phyloP scores from a whole-genome alignment of 176 grass and related monocot genomes.

The Phragmites australis region DNA sequence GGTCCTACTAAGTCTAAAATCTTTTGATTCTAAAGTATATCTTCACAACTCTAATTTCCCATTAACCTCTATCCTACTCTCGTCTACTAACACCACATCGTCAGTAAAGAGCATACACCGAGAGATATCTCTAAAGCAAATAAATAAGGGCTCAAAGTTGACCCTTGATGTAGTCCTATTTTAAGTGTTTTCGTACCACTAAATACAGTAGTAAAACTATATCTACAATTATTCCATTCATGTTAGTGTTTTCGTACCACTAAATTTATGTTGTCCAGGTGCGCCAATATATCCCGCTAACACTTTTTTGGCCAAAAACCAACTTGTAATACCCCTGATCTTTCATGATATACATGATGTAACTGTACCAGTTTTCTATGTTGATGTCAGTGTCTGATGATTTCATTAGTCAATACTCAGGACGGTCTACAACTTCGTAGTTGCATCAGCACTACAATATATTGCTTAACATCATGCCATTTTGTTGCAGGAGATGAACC shows the following conservation, averaged over 20 bases:
- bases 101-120: too few species aligned
- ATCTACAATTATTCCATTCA: neutral
- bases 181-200: too few species aligned
- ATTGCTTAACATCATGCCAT: slow-evolving; percentile 10
- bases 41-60: too few species aligned
- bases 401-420: neutral
- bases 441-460: slow-evolving; percentile 10
- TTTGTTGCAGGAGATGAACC: slow-evolving; percentile 86
- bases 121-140: too few species aligned
- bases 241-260: neutral
- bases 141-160: too few species aligned
- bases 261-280: neutral
- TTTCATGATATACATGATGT: neutral
- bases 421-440: neutral
- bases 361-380: neutral
- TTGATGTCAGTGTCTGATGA: neutral
- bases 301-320: slow-evolving; percentile 3
- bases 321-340: neutral
- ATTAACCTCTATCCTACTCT: too few species aligned
- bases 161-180: too few species aligned
- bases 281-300: neutral
- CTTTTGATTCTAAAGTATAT: too few species aligned
- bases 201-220: neutral
- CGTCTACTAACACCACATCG: too few species aligned
- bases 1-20: too few species aligned